These are phyloP conservation scores for Fusarium paranaense DNA, from an alignment of 2,329 filamentous ascomycete genomes.

Conservation along the genomic window DNA sequence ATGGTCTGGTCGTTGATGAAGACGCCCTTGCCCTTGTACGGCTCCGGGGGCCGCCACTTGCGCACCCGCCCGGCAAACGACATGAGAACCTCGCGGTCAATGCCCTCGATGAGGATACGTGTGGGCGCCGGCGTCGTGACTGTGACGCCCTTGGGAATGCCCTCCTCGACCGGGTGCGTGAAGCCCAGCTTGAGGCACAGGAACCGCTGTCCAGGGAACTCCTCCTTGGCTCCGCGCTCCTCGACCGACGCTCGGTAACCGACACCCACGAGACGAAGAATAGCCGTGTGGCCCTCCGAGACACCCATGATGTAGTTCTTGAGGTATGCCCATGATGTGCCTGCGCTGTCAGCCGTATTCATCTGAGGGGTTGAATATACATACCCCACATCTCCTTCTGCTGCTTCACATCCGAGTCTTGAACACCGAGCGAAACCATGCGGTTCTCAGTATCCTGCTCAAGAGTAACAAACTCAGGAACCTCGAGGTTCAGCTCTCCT, in stretches of 20 bases:
- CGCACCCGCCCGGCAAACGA: constrained; percentile 91
- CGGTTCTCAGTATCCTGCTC: constrained; percentile 72
- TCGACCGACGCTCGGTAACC: constrained; percentile 94
- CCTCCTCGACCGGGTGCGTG: constrained; percentile 93
- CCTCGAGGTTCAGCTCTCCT: constrained; percentile 80
- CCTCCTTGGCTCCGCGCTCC: constrained; percentile 76
- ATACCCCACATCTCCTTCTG: constrained; percentile 97
- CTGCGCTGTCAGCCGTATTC: constrained; percentile 57
- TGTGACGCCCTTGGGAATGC: constrained; percentile 83
- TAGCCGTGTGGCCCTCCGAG: constrained; percentile 94
- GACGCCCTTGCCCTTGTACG: constrained; percentile 99
- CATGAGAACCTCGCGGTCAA: constrained; percentile 87
- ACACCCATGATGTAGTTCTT: constrained; percentile 93
- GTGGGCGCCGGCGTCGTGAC: constrained; percentile 93
- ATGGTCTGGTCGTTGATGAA: constrained; percentile 98
- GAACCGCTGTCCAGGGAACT: constrained; percentile 87
- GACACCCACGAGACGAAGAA: constrained; percentile 92
- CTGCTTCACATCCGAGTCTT: constrained; percentile 74
- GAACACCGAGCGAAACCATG: constrained; percentile 76
- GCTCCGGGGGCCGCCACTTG: constrained; percentile 90
- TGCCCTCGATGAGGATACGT: constrained; percentile 88
- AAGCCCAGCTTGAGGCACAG: constrained; percentile 96
- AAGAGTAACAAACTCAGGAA: constrained; percentile 84
- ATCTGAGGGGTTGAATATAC: constrained; percentile 31
- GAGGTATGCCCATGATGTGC: constrained; percentile 89